Evolutionary conservation across 1,284 basidiomycete genomes (phyloP).

Genomic region (Melampsora americana): DNA sequence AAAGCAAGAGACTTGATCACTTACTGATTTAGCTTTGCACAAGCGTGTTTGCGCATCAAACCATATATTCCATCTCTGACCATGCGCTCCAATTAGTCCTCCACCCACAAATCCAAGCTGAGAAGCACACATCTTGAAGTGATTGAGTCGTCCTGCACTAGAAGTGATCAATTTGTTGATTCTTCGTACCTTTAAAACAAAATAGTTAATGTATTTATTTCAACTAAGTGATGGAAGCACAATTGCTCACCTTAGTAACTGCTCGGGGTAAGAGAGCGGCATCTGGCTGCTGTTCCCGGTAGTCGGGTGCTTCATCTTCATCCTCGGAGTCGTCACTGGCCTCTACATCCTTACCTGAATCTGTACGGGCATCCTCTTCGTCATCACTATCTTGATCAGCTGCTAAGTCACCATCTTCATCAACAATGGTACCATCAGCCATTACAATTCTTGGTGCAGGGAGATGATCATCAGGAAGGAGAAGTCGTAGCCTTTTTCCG

Average conservation of each 20-base stretch:
- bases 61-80: constrained; percentile 13
- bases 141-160: background rate
- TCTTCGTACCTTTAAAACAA: too few relatives aligned
- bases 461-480: background rate
- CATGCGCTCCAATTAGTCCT: constrained; percentile 13
- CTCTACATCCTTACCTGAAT: constrained; percentile 5
- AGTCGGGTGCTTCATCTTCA: background rate
- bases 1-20: background rate
- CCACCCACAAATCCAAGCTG: background rate
- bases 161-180: constrained; percentile 3
- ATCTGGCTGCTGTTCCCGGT: background rate
- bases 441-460: background rate
- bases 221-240: too few relatives aligned
- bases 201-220: too few relatives aligned
- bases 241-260: background rate
- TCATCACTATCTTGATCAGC: background rate
- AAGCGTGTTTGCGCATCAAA: background rate
- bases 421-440: too few relatives aligned
- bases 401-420: background rate
- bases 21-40: constrained; percentile 4
- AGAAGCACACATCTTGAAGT: background rate
- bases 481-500: too few relatives aligned
- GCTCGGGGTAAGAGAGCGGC: background rate
- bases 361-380: background rate
- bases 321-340: background rate